These are phyloP conservation scores for Colletotrichum musicola DNA, from an alignment of 2,329 filamentous ascomycete species.

Conservation along the genomic window DNA sequence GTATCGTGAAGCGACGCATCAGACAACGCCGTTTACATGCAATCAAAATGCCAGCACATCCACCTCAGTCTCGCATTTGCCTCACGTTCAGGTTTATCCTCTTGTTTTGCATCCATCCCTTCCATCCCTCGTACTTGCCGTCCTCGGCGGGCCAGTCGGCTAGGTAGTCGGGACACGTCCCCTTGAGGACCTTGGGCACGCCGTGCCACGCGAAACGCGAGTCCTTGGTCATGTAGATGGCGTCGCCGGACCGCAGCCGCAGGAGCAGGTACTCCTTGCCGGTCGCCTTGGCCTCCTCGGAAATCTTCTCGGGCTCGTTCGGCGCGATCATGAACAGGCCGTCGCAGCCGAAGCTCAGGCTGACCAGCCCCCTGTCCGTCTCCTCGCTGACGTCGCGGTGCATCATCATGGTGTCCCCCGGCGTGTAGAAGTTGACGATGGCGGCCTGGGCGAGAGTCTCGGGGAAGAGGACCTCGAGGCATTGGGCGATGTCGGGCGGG, in stretches of 20 bases:
- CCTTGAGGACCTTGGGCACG: constrained; percentile 85
- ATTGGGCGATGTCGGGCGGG: constrained; percentile 76
- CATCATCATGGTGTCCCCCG: constrained; percentile 90
- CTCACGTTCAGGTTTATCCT: constrained; percentile 92
- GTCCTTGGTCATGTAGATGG: constrained; percentile 86
- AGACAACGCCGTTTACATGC: background rate
- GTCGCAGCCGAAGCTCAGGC: constrained; percentile 90
- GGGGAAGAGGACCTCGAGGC: constrained; percentile 80
- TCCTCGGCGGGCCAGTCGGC: constrained; percentile 77
- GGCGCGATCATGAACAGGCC: constrained; percentile 88
- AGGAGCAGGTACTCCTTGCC: constrained; percentile 68
- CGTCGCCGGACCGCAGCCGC: constrained; percentile 85
- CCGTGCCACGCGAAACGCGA: constrained; percentile 95
- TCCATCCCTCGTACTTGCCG: constrained; percentile 75
- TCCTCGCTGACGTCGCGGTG: constrained; percentile 95
- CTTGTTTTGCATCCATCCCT: constrained; percentile 89
- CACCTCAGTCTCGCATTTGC: constrained; percentile 78
- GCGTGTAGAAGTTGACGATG: constrained; percentile 93
- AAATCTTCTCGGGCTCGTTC: constrained; percentile 49
- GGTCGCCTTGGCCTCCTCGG: constrained; percentile 43
- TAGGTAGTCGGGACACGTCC: constrained; percentile 82
- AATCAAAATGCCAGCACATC: background rate
- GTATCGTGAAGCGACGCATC: constrained; percentile 1
- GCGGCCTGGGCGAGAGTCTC: constrained; percentile 86
- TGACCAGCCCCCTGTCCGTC: constrained; percentile 82